Percentiles rank a stretch among this genome's conserved stretches.
Evolutionary conservation across 441 rosid genomes (phyloP).

Genomic region (Gossypium trilobum): DNA sequence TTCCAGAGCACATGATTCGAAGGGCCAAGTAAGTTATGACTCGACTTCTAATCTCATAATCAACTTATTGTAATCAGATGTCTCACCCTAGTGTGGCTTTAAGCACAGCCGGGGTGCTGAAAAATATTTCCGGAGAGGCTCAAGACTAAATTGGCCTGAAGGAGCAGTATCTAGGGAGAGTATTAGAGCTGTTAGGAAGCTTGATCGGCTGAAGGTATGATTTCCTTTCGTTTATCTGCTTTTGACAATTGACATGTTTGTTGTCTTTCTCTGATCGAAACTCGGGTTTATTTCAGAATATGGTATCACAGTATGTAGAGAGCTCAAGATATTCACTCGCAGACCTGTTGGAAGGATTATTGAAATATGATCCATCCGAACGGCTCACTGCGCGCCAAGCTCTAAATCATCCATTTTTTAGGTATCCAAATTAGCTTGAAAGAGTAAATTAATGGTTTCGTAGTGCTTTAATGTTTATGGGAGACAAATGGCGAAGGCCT

Average conservation of each 20-base stretch:
- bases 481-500: background rate
- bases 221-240: background rate
- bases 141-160: constrained; percentile 71
- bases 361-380: constrained; percentile 57
- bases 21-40: constrained; percentile 41
- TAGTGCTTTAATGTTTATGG: background rate
- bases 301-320: constrained; percentile 39
- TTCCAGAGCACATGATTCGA: constrained; percentile 61
- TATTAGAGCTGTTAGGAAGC: constrained; percentile 72
- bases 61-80: background rate
- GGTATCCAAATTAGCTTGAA: constrained; percentile 22
- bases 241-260: background rate
- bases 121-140: constrained; percentile 58
- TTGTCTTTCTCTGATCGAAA: background rate
- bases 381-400: constrained; percentile 62
- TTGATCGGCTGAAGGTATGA: constrained; percentile 53
- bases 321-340: constrained; percentile 33
- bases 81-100: background rate
- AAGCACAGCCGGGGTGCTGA: constrained; percentile 54
- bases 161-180: constrained; percentile 74
- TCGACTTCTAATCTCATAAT: background rate
- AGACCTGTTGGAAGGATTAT: constrained; percentile 47
- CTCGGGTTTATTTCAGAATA: constrained; percentile 31
- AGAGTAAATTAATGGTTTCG: background rate
- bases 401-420: constrained; percentile 59